These are phyloP conservation scores for Phytopythium ostracodes DNA, from an alignment of 352 stramenopile genomes.

Conservation along the genomic window DNA sequence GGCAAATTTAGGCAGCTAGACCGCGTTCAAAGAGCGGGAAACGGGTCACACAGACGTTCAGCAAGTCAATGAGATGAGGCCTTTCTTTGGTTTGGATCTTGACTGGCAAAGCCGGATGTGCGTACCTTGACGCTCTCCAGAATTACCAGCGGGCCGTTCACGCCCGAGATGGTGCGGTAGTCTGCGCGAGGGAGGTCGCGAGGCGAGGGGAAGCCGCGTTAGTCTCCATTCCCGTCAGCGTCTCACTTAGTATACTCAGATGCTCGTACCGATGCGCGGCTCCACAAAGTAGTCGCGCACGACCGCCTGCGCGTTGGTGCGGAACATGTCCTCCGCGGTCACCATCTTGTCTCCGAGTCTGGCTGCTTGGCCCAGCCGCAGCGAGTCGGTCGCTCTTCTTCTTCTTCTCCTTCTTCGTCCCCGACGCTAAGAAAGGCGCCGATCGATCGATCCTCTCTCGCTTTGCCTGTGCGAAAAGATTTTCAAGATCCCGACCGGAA, in stretches of 20 bases:
- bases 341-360: conserved; percentile 29
- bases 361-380: neutral
- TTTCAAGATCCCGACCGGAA: neutral
- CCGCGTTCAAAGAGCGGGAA: neutral
- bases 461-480: neutral
- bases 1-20: conserved; percentile 93
- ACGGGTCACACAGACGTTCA: neutral
- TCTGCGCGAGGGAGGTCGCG: conserved; percentile 60
- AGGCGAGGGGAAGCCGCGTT: neutral
- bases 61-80: too few species aligned
- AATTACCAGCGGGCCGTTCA: conserved; percentile 99
- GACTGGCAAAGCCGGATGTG: neutral
- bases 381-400: neutral
- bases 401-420: neutral
- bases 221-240: neutral
- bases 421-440: neutral
- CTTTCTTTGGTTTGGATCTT: too few species aligned
- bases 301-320: conserved; percentile 70
- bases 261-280: conserved; percentile 65
- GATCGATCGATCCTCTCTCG: neutral
- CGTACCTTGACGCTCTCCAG: conserved; percentile 98
- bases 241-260: neutral
- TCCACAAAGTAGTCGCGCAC: conserved; percentile 87
- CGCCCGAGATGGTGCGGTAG: conserved; percentile 97
- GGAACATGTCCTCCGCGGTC: conserved; percentile 66